A percentile compares a stretch with the other conserved stretches of the same genome.
These are phyloP conservation scores for Candida golubevii DNA, from an alignment of 805 yeast species.

Conservation along the genomic window DNA sequence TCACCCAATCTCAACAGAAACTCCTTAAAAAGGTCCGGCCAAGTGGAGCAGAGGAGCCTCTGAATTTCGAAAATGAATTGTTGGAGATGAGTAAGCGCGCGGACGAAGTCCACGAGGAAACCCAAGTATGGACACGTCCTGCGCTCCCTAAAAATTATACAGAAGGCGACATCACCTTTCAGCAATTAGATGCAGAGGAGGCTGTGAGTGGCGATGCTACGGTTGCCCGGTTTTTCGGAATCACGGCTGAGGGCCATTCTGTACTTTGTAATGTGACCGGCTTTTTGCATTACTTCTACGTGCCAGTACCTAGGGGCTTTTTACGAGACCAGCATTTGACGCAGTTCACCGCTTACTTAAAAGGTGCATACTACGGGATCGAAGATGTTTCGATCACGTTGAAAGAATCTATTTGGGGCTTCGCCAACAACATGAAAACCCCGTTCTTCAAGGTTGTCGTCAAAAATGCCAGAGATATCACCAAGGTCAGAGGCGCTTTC, in stretches of 20 bases:
- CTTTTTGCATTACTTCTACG: conserved; percentile 84
- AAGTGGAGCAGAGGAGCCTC: conserved; percentile 32
- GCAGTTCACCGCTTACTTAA: conserved; percentile 44
- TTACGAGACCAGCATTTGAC: conserved; percentile 48
- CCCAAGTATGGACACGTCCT: conserved; percentile 52
- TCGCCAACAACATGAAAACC: conserved; percentile 66
- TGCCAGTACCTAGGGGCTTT: conserved; percentile 84
- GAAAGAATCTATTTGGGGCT: conserved; percentile 94
- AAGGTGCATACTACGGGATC: conserved; percentile 51
- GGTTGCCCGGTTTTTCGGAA: conserved; percentile 84
- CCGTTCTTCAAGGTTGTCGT: conserved; percentile 77
- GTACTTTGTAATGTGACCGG: conserved; percentile 88
- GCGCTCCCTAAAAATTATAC: conserved; percentile 44
- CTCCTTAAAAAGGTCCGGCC: conserved; percentile 34
- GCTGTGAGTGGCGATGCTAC: conserved; percentile 53
- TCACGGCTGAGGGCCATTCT: conserved; percentile 82
- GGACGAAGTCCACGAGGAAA: conserved; percentile 27
- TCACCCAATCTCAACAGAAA: conserved; percentile 29
- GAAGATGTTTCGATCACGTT: conserved; percentile 57
- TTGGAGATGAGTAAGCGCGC: conserved; percentile 17
- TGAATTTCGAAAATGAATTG: conserved; percentile 21
- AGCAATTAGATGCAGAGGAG: conserved; percentile 95
- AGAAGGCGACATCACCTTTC: conserved; percentile 61
- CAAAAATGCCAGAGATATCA: conserved; percentile 60
- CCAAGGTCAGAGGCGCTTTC: conserved; percentile 70